phyloP scores from a whole-genome alignment of 2,329 filamentous ascomycete species.

The Colletotrichum camelliae region DNA sequence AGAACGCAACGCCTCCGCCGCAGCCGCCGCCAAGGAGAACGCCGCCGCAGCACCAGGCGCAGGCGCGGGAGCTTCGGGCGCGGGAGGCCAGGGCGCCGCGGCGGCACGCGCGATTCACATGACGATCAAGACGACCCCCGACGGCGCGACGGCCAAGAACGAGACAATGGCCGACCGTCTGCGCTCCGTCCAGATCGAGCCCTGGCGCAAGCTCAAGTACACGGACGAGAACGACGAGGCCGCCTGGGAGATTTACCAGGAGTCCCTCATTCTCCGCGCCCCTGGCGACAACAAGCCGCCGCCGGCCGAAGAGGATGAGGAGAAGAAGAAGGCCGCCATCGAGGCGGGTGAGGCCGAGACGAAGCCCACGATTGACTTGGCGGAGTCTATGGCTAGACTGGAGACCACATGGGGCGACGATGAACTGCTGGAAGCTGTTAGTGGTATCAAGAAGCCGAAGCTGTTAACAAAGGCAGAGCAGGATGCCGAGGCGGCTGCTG shows the following conservation, averaged over 20 bases:
- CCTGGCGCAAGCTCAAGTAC: conserved; percentile 81
- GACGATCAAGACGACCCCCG: conserved; percentile 79
- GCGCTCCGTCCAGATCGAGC: conserved; percentile 78
- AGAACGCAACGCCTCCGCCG: conserved; percentile 55
- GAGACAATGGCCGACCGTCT: conserved; percentile 80
- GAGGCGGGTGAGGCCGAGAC: conserved; percentile 1
- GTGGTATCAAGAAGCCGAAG: conserved; percentile 43
- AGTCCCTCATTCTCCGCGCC: conserved; percentile 66
- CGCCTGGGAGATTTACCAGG: conserved; percentile 78
- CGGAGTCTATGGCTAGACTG: conserved; percentile 43
- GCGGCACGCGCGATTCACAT: conserved; percentile 83
- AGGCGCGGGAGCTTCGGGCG: conserved; percentile 34
- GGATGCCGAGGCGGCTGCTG: conserved; percentile 29
- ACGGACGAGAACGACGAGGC: conserved; percentile 79
- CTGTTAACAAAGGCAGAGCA: conserved; percentile 27
- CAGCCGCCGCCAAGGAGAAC: conserved; percentile 39
- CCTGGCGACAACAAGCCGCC: background rate
- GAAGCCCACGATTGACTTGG: conserved; percentile 28
- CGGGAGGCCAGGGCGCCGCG: conserved; percentile 49
- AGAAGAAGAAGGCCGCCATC: conserved; percentile 27
- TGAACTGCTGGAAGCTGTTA: conserved; percentile 51
- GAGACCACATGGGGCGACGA: conserved; percentile 48
- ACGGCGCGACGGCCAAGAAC: conserved; percentile 68
- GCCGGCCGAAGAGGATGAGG: conserved; percentile 19
- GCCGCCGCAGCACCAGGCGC: conserved; percentile 42